Conservation (phyloP, 352 stramenopile genomes). For the Globisporangium iwayamae region DNA sequence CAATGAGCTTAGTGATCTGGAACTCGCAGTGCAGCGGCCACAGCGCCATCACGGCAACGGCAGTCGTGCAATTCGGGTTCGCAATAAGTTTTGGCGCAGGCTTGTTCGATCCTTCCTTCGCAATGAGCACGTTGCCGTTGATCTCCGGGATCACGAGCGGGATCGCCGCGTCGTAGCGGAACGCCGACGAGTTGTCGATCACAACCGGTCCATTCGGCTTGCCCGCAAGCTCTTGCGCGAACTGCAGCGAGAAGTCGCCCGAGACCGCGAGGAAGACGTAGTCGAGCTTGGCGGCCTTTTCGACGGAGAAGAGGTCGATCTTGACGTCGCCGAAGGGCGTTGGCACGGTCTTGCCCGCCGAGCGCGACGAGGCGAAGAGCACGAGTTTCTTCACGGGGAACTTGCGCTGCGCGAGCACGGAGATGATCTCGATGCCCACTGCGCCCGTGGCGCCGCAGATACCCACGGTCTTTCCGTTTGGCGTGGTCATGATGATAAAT, state of each 20-base stretch:
- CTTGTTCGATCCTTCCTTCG: constrained; percentile 36
- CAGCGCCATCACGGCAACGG: constrained; percentile 96
- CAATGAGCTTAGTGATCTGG: constrained; percentile 93
- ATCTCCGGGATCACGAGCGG: constrained; percentile 96
- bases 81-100: constrained; percentile 90
- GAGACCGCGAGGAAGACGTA: constrained; percentile 97
- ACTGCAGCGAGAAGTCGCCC: constrained; percentile 96
- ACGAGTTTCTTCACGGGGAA: constrained; percentile 92
- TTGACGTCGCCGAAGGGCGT: constrained; percentile 90
- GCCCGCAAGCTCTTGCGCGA: constrained; percentile 89
- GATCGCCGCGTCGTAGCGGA: constrained; percentile 89
- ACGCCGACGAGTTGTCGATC: constrained; percentile 99
- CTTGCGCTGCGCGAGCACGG: constrained; percentile 76
- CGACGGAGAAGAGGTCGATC: constrained; percentile 96
- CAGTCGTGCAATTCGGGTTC: constrained; percentile 99
- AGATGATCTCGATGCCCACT: constrained; percentile 96
- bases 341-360: constrained; percentile 87
- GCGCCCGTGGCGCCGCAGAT: constrained; percentile 90
- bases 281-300: constrained; percentile 90
- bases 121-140: constrained; percentile 85
- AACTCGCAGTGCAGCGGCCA: constrained; percentile 96
- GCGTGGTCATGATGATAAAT: constrained; percentile 36
- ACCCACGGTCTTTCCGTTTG: constrained; percentile 61
- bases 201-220: constrained; percentile 86
- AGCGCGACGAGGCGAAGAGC: constrained; percentile 94